A percentile compares a stretch with the other conserved stretches of the same genome.
These are phyloP conservation scores for Yarrowia sp. DNA, from an alignment of 805 yeast genomes.

Conservation along the genomic window DNA sequence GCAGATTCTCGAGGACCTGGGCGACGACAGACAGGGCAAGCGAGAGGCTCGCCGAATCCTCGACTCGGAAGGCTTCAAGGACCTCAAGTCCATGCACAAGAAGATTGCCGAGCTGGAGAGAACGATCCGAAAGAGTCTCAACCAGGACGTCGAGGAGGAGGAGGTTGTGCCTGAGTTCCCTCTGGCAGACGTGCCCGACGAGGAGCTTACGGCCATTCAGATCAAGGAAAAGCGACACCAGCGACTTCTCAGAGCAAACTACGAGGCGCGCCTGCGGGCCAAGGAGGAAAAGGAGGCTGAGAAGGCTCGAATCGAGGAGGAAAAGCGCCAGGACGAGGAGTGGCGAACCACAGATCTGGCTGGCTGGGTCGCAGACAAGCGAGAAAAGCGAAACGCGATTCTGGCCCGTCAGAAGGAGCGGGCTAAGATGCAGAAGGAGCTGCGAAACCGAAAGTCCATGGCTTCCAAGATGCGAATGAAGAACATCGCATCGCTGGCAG, in stretches of 20 bases:
- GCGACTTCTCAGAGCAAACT: slow-evolving; percentile 75
- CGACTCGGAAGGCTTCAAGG: slow-evolving; percentile 74
- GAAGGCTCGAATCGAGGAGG: slow-evolving; percentile 56
- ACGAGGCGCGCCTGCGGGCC: slow-evolving; percentile 82
- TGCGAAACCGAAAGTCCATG: slow-evolving; percentile 82
- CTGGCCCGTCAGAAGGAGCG: slow-evolving; percentile 65
- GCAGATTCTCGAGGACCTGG: slow-evolving; percentile 48
- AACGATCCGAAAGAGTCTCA: slow-evolving; percentile 64
- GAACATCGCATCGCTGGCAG: slow-evolving; percentile 80
- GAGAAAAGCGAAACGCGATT: slow-evolving; percentile 57
- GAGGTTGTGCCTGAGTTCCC: slow-evolving; percentile 61
- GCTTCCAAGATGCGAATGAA: slow-evolving; percentile 94
- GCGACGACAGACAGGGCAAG: slow-evolving; percentile 45
- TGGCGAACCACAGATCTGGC: slow-evolving; percentile 74
- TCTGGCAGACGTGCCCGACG: slow-evolving; percentile 79
- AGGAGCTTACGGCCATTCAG: slow-evolving; percentile 72
- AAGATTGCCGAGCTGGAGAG: slow-evolving; percentile 63
- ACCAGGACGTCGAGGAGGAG: slow-evolving; percentile 58
- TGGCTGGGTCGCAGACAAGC: slow-evolving; percentile 76
- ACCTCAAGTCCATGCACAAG: slow-evolving; percentile 65
- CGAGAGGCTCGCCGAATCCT: slow-evolving; percentile 55
- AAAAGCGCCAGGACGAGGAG: slow-evolving; percentile 61
- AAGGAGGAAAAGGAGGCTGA: slow-evolving; percentile 74
- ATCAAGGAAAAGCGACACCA: slow-evolving; percentile 85
- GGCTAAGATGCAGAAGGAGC: slow-evolving; percentile 66